Evolutionary conservation across 176 grass and related monocot species (phyloP), one percentile per base, ranked within the genome.

Genomic region (Oryza meyeriana): DNA sequence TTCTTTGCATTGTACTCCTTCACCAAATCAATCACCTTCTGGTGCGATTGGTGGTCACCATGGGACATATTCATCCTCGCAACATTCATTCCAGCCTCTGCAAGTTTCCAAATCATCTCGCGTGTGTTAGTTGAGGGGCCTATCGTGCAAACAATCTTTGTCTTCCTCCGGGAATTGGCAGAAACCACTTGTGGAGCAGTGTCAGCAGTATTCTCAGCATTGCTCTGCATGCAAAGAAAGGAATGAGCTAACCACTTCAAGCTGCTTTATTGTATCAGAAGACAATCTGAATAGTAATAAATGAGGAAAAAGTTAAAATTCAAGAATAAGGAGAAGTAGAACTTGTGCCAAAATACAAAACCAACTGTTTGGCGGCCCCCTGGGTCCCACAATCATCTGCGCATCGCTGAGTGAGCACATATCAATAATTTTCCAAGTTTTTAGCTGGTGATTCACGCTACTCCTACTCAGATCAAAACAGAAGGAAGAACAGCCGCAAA

Each of bases 91-190:
- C 95, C 95, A 61, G 79, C 81, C 74, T 95, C 95, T 64, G 95
- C 95, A 63, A 98, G 82, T 61, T 98, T 98, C 92, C 95, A 98
- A 45, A 98, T 91, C 95, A 95, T 95, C 77, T 98, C 92, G 0
- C 85, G 79, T 4, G 92, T 95, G 78, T 98, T 91, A 58, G 92
- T 86, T n/a, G 90, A 93, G 17, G 95, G 95, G 52, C 95, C 95
- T 71, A 98, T 98, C 32, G 95, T 98, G 88, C 95, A 98, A 11
- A 98, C 92, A 84, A 98, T 98, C 88, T 98, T 98, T 73, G 92
- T 95, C 69, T 98, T 98, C 69, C 92, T 85, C 68, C 39, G 63
- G 39, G 88, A 29, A 71, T 63, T 89, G 1, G 52, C 64, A 22
- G 16, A 61, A 16, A 61, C 66, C 6, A 48, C 84, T 44, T 77